phyloP scores from a whole-genome alignment of 225 moss, liverwort and hornwort genomes.

The Antitrichia curtipendula region DNA sequence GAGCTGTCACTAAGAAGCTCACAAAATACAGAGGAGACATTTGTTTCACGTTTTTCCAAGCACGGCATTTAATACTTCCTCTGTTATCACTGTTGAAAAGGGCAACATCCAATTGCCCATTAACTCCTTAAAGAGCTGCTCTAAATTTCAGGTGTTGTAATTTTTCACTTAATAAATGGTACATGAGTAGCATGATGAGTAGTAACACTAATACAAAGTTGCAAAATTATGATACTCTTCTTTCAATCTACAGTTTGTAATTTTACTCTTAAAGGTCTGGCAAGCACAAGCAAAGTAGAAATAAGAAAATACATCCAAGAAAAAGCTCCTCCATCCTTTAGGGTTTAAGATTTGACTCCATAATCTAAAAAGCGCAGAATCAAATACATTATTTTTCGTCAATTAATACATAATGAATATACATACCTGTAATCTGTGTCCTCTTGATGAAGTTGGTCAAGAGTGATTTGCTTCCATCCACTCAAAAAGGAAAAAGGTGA shows the following conservation, averaged over 20 bases:
- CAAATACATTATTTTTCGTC: not conserved
- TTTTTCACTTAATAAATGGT: not conserved
- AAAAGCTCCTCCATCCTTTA: not conserved
- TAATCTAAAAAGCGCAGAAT: not conserved
- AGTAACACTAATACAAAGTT: not conserved
- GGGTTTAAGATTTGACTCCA: not conserved
- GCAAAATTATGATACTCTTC: not conserved
- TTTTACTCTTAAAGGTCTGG: not conserved
- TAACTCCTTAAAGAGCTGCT: not conserved
- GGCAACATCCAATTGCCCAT: not conserved
- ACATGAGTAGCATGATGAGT: not conserved
- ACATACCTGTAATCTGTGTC: constrained; percentile 26
- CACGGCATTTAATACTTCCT: not conserved
- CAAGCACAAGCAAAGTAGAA: not conserved
- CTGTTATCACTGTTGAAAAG: not conserved
- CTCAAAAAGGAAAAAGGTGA: constrained; percentile 32
- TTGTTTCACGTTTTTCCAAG: not conserved
- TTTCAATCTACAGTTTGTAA: not conserved
- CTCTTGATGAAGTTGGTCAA: constrained; percentile 41
- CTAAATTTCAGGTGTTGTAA: not conserved
- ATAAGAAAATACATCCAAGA: not conserved
- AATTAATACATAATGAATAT: not conserved
- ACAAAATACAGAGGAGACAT: not conserved
- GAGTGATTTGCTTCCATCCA: constrained; percentile 41
- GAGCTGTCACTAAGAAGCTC: not conserved